phyloP scores from a whole-genome alignment of 441 rosid genomes.

The Pelargonium myrrhifolium region DNA sequence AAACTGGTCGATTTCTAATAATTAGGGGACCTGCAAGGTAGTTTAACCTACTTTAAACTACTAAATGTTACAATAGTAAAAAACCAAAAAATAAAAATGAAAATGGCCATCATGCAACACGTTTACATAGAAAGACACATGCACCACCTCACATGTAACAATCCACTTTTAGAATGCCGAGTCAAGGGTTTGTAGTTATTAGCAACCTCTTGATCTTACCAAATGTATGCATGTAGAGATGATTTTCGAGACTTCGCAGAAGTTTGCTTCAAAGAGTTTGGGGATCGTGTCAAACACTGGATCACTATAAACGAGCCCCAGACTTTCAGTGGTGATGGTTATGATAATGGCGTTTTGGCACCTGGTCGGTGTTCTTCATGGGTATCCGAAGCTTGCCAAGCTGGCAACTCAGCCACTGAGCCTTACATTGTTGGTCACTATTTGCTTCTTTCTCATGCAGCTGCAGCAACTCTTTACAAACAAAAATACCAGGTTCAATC shows the following conservation, averaged over 20 bases:
- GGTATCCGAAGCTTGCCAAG: conserved; percentile 28
- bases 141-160: too few relatives aligned
- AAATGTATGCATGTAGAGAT: conserved; percentile 11
- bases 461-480: conserved; percentile 40
- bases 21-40: too few relatives aligned
- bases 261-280: conserved; percentile 47
- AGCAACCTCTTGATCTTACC: too few relatives aligned
- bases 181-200: too few relatives aligned
- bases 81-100: too few relatives aligned
- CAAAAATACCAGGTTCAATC: conserved; percentile 38
- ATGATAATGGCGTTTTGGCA: conserved; percentile 26
- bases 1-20: too few relatives aligned
- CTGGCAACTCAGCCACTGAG: conserved; percentile 50
- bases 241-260: conserved; percentile 44
- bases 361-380: conserved; percentile 51
- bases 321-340: conserved; percentile 29
- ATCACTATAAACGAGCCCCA: conserved; percentile 59
- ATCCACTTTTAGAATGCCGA: too few relatives aligned
- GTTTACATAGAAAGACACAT: too few relatives aligned
- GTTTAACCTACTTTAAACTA: too few relatives aligned
- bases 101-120: too few relatives aligned
- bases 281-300: conserved; percentile 67
- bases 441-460: conserved; percentile 62
- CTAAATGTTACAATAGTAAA: too few relatives aligned
- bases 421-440: conserved; percentile 49